These are phyloP conservation scores for Claviceps digitariae DNA, from an alignment of 2,329 filamentous ascomycete species.

Conservation along the genomic window DNA sequence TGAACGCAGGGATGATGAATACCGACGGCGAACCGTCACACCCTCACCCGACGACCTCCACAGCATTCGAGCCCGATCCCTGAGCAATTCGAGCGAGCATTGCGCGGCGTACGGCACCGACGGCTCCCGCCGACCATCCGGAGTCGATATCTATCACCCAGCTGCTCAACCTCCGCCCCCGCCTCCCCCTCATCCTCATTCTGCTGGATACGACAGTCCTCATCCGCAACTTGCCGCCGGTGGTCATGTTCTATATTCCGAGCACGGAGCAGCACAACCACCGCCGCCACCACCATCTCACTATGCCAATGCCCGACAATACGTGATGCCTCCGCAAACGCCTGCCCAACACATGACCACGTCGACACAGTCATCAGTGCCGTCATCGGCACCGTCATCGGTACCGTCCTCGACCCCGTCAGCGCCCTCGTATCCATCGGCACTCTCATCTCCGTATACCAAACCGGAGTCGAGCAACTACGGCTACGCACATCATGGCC, in stretches of 20 bases:
- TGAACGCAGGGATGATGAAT: slow-evolving; percentile 53
- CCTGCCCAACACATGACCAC: slow-evolving; percentile 15
- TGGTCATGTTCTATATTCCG: slow-evolving; percentile 23
- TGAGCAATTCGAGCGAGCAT: slow-evolving; percentile 44
- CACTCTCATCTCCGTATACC: slow-evolving; percentile 28
- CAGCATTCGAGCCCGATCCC: slow-evolving; percentile 38
- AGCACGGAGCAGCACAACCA: slow-evolving; percentile 9
- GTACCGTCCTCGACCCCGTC: slow-evolving; percentile 12
- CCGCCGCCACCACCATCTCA: slow-evolving; percentile 12
- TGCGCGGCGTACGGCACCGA: slow-evolving; percentile 27
- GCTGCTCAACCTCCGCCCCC: slow-evolving; percentile 18
- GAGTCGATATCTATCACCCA: slow-evolving; percentile 28
- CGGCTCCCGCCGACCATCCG: slow-evolving; percentile 32
- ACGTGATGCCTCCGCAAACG: slow-evolving; percentile 20
- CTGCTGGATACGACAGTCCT: slow-evolving; percentile 19
- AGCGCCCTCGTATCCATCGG: slow-evolving; percentile 19
- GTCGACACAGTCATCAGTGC: no score
- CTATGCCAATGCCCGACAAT: slow-evolving; percentile 21
- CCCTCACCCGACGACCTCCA: slow-evolving; percentile 21
- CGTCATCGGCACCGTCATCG: no score
- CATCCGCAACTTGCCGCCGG: slow-evolving; percentile 8
- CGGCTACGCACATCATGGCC: slow-evolving; percentile 13
- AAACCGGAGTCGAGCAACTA: slow-evolving; percentile 27
- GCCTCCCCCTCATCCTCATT: background rate
- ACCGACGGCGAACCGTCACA: slow-evolving; percentile 25